Evolutionary conservation across 2,329 filamentous ascomycete species (phyloP), one percentile per base, ranked within the genome.

Genomic region (Ceratocystis huliohia): DNA sequence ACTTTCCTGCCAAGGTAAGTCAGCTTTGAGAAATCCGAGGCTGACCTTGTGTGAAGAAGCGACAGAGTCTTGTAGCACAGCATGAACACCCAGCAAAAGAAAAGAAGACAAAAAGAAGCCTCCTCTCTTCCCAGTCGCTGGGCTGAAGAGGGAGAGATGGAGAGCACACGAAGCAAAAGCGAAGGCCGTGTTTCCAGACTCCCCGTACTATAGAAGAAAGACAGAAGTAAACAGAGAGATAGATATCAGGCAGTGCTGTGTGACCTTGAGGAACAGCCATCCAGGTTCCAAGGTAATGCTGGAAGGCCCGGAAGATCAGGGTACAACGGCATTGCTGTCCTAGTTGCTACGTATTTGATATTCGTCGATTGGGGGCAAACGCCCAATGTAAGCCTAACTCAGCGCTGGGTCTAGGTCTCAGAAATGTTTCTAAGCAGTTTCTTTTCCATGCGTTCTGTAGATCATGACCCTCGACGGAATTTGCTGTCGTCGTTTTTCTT

Each of bases 11-110:
- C 10, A 50, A 22, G 46, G 22, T 22, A 22, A 15, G 53, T 57
- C 28, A 30, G 22, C 22, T 57, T 30, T 30, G 25, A 5, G 30
- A 28, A 57, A 57, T 28, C 6, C 28, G 53, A 57, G 53, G 53
- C 53, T 57, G 53, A 33, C 61, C 25, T 45, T 63, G 61, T 63
- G 20, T 63, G 61, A 63, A 46, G 61, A 63, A 63, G 61, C 61
- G 37, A 63, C 61, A 63, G 61, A 41, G 61, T 44, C 41, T 46
- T 30, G 61, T 63, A 20, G 30, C 61, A 63, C 61, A 28, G 20
- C 61, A 63, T 63, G 25, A 46, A 48, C 41, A 15, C 41, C 46
- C 17, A 63, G 22, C 20, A 48, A 22, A 46, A 48, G 28, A 41
- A 41, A 13, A 30, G 30, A 41, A 41, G 10, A 41, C 2, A 13